Evolutionary conservation across 2,329 filamentous ascomycete species (phyloP).

Genomic region (Pseudocercospora macadamiae): DNA sequence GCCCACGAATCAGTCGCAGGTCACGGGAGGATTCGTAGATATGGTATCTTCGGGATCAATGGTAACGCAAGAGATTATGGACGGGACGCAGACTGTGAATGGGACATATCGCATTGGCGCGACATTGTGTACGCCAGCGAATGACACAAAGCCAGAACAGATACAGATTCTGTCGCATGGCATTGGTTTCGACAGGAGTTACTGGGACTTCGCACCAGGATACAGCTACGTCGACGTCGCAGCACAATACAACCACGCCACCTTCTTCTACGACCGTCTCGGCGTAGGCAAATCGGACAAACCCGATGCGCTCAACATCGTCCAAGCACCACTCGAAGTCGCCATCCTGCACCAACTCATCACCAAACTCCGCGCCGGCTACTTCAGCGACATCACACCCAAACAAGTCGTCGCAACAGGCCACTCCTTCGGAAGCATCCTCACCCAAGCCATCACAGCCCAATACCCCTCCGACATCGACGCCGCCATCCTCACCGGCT

Average conservation of each 20-base stretch:
- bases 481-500: slow-evolving; percentile 45
- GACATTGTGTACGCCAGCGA: slow-evolving; percentile 18
- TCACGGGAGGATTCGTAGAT: slow-evolving; percentile 32
- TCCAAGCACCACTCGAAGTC: slow-evolving; percentile 44
- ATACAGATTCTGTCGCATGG: slow-evolving; percentile 47
- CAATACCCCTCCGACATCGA: slow-evolving; percentile 37
- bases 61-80: slow-evolving; percentile 13
- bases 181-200: slow-evolving; percentile 42
- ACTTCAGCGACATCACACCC: slow-evolving; percentile 36
- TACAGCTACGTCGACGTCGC: slow-evolving; percentile 49
- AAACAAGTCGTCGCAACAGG: slow-evolving; percentile 44
- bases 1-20: slow-evolving; percentile 33
- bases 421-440: slow-evolving; percentile 44
- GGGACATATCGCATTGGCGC: slow-evolving; percentile 20
- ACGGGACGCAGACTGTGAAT: slow-evolving; percentile 20
- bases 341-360: slow-evolving; percentile 43
- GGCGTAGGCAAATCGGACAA: slow-evolving; percentile 43
- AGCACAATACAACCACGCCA: slow-evolving; percentile 42
- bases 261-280: slow-evolving; percentile 49
- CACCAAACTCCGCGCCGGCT: slow-evolving; percentile 34
- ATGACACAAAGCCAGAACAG: slow-evolving; percentile 16
- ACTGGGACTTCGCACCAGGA: slow-evolving; percentile 42
- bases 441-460: slow-evolving; percentile 39
- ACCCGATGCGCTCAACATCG: slow-evolving; percentile 43
- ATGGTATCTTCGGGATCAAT: slow-evolving; percentile 13